Evolutionary conservation across 331 rosid genomes (phyloP).

Genomic region (Arachis monticola): DNA sequence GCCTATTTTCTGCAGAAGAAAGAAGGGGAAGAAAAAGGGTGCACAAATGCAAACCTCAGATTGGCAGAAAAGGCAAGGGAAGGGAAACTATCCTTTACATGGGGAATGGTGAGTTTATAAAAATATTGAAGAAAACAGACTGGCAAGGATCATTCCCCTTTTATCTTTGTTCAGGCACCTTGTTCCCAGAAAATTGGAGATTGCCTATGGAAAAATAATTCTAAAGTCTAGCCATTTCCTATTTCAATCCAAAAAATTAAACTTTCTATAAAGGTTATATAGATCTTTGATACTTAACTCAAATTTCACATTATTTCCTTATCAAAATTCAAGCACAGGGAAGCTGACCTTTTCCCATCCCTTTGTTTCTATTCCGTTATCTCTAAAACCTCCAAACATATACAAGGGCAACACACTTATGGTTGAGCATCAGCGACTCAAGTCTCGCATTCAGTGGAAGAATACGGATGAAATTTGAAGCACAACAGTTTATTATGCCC

Average conservation of each 20-base stretch:
- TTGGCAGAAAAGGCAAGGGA: background rate
- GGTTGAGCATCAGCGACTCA: background rate
- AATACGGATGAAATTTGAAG: background rate
- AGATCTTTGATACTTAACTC: background rate
- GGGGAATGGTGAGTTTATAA: background rate
- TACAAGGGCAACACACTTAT: background rate
- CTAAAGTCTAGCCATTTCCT: background rate
- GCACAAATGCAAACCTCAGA: background rate
- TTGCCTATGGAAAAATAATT: background rate
- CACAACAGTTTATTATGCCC: background rate
- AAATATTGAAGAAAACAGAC: background rate
- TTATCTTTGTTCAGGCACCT: background rate
- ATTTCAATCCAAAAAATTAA: background rate
- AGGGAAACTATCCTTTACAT: background rate
- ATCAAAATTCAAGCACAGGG: constrained; percentile 5
- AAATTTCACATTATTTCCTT: background rate
- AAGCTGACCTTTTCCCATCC: background rate
- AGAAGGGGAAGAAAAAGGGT: no score
- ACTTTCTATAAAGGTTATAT: background rate
- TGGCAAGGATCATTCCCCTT: background rate
- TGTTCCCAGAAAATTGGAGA: background rate
- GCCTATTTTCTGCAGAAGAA: background rate
- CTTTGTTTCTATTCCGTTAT: background rate
- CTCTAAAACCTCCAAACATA: constrained; percentile 8
- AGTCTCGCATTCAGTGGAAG: background rate